Conservation (phyloP, 78 protist species). For the Polysphondylium violaceum region DNA sequence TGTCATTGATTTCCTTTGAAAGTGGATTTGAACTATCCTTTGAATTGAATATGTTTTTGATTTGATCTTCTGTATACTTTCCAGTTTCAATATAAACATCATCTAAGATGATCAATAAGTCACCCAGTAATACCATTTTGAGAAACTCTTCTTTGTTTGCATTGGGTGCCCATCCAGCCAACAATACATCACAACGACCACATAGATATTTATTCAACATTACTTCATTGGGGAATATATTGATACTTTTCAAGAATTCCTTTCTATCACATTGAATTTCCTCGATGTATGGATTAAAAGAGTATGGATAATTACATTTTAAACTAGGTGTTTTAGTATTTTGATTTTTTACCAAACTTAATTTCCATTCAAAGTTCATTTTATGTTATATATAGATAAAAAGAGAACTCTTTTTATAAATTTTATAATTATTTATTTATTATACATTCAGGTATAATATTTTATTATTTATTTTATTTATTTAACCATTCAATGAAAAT, state of each 20-base stretch:
- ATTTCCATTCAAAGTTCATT: not conserved
- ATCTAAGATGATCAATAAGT: not conserved
- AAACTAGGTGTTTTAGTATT: not conserved
- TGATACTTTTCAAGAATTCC: not conserved
- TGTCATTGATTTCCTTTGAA: not conserved
- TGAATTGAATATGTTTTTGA: not conserved
- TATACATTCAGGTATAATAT: too few relatives aligned
- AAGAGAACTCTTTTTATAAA: too few relatives aligned
- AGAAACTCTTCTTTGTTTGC: not conserved
- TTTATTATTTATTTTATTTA: too few relatives aligned
- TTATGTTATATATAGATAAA: too few relatives aligned
- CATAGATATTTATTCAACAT: not conserved
- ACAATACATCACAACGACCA: not conserved
- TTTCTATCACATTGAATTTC: not conserved
- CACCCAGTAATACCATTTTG: not conserved
- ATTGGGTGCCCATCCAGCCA: not conserved
- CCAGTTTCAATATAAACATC: not conserved
- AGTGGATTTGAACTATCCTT: not conserved
- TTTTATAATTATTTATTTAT: too few relatives aligned
- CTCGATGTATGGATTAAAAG: not conserved
- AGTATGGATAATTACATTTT: too few relatives aligned
- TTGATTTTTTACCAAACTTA: too few relatives aligned
- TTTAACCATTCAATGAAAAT: too few relatives aligned
- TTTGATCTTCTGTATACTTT: not conserved
- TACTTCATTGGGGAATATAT: not conserved